phyloP scores from a whole-genome alignment of 768 basidiomycete species.

The Amanita molliuscula region DNA sequence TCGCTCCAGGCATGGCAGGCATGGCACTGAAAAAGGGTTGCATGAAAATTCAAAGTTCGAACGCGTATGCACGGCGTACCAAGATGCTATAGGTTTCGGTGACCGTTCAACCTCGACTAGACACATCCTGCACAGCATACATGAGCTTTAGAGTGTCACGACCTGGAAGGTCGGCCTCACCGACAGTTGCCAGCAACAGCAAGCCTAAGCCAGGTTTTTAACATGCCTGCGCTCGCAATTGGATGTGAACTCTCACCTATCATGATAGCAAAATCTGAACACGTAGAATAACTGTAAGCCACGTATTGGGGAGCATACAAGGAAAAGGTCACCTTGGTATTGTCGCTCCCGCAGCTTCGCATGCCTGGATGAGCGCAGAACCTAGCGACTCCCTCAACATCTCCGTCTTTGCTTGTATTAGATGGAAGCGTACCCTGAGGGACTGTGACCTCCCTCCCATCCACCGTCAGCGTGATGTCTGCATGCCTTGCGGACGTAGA shows the following conservation, averaged over 20 bases:
- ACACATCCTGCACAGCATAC: constrained; percentile 66
- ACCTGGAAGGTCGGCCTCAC: constrained; percentile 29
- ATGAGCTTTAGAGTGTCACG: constrained; percentile 4
- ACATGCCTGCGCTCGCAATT: background rate
- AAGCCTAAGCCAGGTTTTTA: constrained; percentile 36
- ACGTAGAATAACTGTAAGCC: constrained; percentile 10
- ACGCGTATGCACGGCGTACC: constrained; percentile 32
- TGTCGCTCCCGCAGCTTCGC: constrained; percentile 77
- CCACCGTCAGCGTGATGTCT: constrained; percentile 87
- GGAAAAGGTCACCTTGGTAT: constrained; percentile 53
- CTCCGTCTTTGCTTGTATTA: background rate
- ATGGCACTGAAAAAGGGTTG: constrained; percentile 53
- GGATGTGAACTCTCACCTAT: constrained; percentile 39
- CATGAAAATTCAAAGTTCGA: background rate
- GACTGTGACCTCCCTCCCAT: constrained; percentile 96
- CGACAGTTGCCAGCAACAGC: constrained; percentile 98
- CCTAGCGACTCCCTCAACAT: constrained; percentile 31
- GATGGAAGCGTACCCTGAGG: constrained; percentile 62
- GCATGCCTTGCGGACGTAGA: constrained; percentile 58
- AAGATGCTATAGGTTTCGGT: constrained; percentile 91
- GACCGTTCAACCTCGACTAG: constrained; percentile 95
- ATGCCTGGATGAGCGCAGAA: constrained; percentile 94
- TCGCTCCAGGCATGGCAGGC: constrained; percentile 93
- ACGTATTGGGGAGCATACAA: constrained; percentile 6
- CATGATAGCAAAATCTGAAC: constrained; percentile 75